Evolutionary conservation across 148 eudicot genomes (phyloP).

Genomic region (Chenopodium formosanum): DNA sequence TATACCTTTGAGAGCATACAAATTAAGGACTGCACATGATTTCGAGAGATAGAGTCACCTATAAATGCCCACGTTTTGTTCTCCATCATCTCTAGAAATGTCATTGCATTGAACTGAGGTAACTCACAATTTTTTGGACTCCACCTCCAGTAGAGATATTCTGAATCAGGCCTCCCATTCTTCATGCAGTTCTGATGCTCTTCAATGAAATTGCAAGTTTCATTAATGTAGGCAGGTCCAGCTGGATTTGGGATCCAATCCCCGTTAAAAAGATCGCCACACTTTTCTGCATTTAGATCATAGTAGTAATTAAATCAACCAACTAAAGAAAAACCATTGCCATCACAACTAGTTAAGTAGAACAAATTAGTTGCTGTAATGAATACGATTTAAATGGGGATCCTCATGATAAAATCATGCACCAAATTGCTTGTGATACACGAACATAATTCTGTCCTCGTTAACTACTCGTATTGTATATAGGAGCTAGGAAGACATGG

Average conservation of each 20-base stretch:
- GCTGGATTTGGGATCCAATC: conserved; percentile 66
- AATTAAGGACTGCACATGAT: conserved; percentile 60
- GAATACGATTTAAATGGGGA: not conserved
- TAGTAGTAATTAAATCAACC: not conserved
- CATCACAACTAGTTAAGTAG: not conserved
- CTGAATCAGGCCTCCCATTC: conserved; percentile 81
- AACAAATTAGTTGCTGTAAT: not conserved
- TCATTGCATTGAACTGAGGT: conserved; percentile 51
- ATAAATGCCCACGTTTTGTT: conserved; percentile 65
- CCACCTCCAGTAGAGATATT: conserved; percentile 82
- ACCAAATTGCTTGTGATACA: not conserved
- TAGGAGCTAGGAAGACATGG: not conserved
- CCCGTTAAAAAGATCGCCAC: conserved; percentile 60
- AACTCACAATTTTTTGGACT: conserved; percentile 65
- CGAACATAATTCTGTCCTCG: not conserved
- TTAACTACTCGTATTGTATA: not conserved
- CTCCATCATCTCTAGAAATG: conserved; percentile 72
- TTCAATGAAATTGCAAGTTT: conserved; percentile 64
- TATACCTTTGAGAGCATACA: conserved; percentile 60
- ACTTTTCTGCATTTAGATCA: conserved; percentile 40
- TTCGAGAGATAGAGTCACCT: conserved; percentile 68
- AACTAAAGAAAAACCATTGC: not conserved
- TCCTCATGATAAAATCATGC: too few relatives aligned
- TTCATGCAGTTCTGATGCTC: conserved; percentile 69
- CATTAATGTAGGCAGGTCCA: conserved; percentile 68